phyloP scores from a whole-genome alignment of 768 basidiomycete species.

The Nidularia pulvinata region DNA sequence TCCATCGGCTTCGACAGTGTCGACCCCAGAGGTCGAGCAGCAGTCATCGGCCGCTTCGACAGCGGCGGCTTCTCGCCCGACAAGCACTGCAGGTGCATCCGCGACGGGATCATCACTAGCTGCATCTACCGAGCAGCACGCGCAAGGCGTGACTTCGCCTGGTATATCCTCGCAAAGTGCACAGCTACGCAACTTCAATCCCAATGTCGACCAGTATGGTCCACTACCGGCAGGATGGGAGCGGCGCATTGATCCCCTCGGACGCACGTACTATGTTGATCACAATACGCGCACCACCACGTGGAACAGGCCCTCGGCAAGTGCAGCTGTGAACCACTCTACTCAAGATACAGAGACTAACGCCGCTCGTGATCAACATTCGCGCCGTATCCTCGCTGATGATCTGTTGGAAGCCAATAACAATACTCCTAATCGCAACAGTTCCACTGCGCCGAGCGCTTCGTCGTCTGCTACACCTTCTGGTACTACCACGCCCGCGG shows the following conservation, averaged over 20 bases:
- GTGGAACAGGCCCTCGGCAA: conserved; percentile 91
- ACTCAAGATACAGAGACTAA: conserved; percentile 79
- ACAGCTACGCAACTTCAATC: conserved; percentile 86
- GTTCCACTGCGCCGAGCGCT: conserved; percentile 19
- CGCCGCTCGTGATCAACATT: conserved; percentile 86
- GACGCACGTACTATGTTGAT: conserved; percentile 97
- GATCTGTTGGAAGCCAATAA: conserved; percentile 79
- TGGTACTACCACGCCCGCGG: conserved; percentile 29
- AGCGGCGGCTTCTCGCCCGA: conserved; percentile 12
- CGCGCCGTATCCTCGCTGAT: conserved; percentile 80
- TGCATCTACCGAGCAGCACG: conserved; percentile 10
- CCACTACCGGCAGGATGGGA: conserved; percentile 94
- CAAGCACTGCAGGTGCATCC: conserved; percentile 8
- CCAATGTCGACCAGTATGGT: conserved; percentile 93
- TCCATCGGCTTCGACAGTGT: conserved; percentile 15
- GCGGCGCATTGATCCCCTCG: conserved; percentile 94
- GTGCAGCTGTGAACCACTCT: conserved; percentile 68
- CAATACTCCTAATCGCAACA: conserved; percentile 36
- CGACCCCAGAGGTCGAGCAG: conserved; percentile 16
- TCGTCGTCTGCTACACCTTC: conserved; percentile 28
- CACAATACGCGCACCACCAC: conserved; percentile 98
- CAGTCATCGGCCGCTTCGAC: too few species aligned
- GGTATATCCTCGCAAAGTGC: conserved; percentile 44
- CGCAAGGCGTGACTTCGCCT: conserved; percentile 24
- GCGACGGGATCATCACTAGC: conserved; percentile 1